Percentiles rank a stretch among this genome's conserved stretches.
These are phyloP conservation scores for Inonotus hispidus DNA, from an alignment of 1,284 basidiomycete species.

Conservation along the genomic window DNA sequence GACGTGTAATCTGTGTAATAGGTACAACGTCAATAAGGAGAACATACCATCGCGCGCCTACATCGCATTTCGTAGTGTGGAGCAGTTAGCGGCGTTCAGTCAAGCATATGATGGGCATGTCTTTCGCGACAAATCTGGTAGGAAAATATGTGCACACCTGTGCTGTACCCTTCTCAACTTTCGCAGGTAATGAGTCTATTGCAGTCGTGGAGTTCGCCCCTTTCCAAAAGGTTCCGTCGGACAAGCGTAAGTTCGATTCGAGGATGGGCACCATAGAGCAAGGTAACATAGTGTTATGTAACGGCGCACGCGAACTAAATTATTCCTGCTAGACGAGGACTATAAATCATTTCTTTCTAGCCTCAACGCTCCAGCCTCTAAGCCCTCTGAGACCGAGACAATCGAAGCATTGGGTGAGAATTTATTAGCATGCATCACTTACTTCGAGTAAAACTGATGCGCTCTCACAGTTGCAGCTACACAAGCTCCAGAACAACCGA, in stretches of 20 bases:
- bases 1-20: slow-evolving; percentile 25
- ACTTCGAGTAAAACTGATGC: slow-evolving; percentile 5
- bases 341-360: slow-evolving; percentile 77
- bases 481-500: slow-evolving; percentile 54
- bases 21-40: slow-evolving; percentile 62
- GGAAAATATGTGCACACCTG: slow-evolving; percentile 22
- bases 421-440: background rate
- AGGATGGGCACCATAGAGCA: slow-evolving; percentile 74
- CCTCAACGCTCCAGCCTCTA: slow-evolving; percentile 42
- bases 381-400: slow-evolving; percentile 48
- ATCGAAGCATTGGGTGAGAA: slow-evolving; percentile 59
- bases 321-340: slow-evolving; percentile 57
- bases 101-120: slow-evolving; percentile 87
- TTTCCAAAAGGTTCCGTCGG: slow-evolving; percentile 77
- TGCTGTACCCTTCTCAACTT: slow-evolving; percentile 5
- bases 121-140: slow-evolving; percentile 89
- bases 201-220: slow-evolving; percentile 94
- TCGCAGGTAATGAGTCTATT: slow-evolving; percentile 75
- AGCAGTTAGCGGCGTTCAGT: slow-evolving; percentile 72
- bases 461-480: slow-evolving; percentile 47
- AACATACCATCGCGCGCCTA: slow-evolving; percentile 86
- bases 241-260: slow-evolving; percentile 68
- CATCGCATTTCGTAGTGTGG: slow-evolving; percentile 79
- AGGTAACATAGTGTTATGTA: slow-evolving; percentile 36
- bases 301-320: background rate